Base-by-base conservation (phyloP, 225 moss, liverwort and hornwort genomes). In the Sphagnum contortum region DNA sequence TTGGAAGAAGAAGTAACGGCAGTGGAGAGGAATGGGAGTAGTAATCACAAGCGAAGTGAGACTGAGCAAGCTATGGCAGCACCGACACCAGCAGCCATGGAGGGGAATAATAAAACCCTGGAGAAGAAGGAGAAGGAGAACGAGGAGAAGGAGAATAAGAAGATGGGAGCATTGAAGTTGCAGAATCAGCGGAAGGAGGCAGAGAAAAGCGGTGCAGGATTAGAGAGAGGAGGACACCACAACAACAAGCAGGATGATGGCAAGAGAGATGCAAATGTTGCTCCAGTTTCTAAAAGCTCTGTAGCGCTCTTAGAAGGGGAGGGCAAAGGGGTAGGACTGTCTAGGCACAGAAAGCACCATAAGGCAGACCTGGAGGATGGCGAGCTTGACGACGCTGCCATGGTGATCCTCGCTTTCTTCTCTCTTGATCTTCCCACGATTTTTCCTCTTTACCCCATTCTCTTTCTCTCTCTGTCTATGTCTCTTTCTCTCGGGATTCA, bases 311-410 rank as follows among this genome's bases (percentile, higher is more conserved):
- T 57, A 69, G 73, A 57, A 65, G 67, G 61, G 65, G 55, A 55
- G 68, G 76, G 75, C 70, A 62, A 71, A 66, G 76, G 74, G 68
- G 70, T 77, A 71, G 74, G 69, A 71, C 83, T 76, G 69, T 77
- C 85, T 75, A 87, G 87, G 71, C 77, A 71, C 67, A 83, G 78
- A 75, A 82, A 82, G 81, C 77, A 81, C 74, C 79, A 71, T 76
- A 94, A 94, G 71, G 85, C 94, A 77, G 91, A 95, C 75, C 86
- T 95, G 80, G 94, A 95, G 81, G 94, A 95, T 91, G 94, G 94
- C 88, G 94, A 95, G 91, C 94, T 95, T 88, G 94, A 95, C 86
- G 94, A 91, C 89, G 94, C 89, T 91, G 91, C 94, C 86, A 91
- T 91, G 94, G 94, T 95, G 94, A 91, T 71, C 79, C 75, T 76